Conservation (phyloP, 371 early-diverging fungal species). For the Mucor indicus region DNA sequence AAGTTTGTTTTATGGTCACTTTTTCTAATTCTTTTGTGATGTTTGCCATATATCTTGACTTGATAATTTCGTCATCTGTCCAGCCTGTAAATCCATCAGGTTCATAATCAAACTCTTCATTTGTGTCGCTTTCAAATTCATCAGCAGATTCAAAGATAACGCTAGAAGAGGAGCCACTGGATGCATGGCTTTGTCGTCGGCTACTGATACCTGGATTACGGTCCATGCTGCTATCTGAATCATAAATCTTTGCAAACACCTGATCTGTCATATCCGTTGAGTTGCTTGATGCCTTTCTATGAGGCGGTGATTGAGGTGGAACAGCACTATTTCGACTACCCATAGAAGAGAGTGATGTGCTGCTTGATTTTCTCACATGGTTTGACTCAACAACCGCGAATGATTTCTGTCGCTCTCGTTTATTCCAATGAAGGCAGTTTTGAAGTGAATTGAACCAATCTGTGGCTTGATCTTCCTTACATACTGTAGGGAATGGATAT, state of each 20-base stretch:
- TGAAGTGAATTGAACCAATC: slow-evolving; percentile 85
- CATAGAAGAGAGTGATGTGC: neutral
- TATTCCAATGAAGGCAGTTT: slow-evolving; percentile 83
- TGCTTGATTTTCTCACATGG: neutral
- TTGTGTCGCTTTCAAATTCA: slow-evolving; percentile 10
- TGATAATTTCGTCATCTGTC: slow-evolving; percentile 44
- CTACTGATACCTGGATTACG: neutral
- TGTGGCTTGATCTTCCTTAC: slow-evolving; percentile 69
- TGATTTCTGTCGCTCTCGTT: slow-evolving; percentile 74
- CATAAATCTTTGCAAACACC: slow-evolving; percentile 38
- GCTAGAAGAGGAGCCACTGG: slow-evolving; percentile 1
- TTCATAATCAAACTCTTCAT: slow-evolving; percentile 11
- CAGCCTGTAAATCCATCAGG: slow-evolving; percentile 33
- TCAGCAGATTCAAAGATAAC: slow-evolving; percentile 3
- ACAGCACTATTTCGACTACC: neutral
- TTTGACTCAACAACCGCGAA: slow-evolving; percentile 51
- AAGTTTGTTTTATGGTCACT: neutral
- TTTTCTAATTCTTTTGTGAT: slow-evolving; percentile 24
- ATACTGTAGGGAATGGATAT: slow-evolving; percentile 88
- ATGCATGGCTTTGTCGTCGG: neutral
- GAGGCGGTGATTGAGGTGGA: slow-evolving; percentile 2
- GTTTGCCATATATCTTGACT: slow-evolving; percentile 19
- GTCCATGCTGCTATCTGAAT: slow-evolving; percentile 1
- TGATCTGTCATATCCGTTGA: slow-evolving; percentile 12
- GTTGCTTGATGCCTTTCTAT: neutral